Conservation (phyloP, 163 green algal genomes). For the Scenedesmus sp. region DNA sequence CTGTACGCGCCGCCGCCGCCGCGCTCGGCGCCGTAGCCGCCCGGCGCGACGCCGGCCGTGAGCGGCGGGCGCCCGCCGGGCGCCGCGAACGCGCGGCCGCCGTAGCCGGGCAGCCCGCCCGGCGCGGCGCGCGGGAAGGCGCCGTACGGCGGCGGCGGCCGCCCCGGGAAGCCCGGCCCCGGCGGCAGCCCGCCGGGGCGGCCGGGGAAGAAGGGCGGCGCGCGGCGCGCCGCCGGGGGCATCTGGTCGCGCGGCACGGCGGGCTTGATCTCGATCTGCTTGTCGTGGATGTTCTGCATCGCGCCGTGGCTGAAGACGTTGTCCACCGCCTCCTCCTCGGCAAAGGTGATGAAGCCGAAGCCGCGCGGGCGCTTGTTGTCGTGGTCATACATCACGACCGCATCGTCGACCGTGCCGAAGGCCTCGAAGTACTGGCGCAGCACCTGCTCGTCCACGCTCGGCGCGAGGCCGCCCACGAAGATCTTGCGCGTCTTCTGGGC, state of each 20-base stretch:
- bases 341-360: constrained; percentile 98
- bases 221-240: constrained; percentile 52
- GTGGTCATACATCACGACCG: constrained; percentile 98
- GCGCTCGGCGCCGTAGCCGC: constrained; percentile 16
- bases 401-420: constrained; percentile 91
- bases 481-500: constrained; percentile 86
- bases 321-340: constrained; percentile 85
- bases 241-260: constrained; percentile 90
- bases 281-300: constrained; percentile 85
- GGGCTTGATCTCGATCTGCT: constrained; percentile 94
- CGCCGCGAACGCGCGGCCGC: neutral
- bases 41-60: neutral
- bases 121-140: too few species aligned
- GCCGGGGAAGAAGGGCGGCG: constrained; percentile 19
- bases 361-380: constrained; percentile 92
- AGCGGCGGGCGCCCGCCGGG: constrained; percentile 6
- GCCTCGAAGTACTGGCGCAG: constrained; percentile 91
- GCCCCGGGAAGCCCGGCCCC: too few species aligned
- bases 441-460: constrained; percentile 84
- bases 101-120: constrained; percentile 4
- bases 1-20: constrained; percentile 6
- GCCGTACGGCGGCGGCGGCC: too few species aligned
- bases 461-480: constrained; percentile 94
- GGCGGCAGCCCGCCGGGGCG: neutral
- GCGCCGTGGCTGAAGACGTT: constrained; percentile 74